These are phyloP conservation scores for Oryza nivara DNA, from an alignment of 176 grass and related monocot genomes.

Conservation along the genomic window DNA sequence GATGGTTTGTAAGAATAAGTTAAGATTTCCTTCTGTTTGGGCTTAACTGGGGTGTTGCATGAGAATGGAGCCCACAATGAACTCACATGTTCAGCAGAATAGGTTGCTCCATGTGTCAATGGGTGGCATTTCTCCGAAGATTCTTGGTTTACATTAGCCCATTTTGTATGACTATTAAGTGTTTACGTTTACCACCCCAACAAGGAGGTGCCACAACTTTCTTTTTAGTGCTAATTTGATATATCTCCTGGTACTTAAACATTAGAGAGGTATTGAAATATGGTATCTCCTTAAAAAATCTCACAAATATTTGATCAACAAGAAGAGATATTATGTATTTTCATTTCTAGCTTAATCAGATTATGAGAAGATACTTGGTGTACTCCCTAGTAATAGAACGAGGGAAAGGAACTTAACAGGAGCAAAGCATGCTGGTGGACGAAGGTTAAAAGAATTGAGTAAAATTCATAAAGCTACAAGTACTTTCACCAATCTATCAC, in stretches of 20 bases:
- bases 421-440: background rate
- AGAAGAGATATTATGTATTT: background rate
- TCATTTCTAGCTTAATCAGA: background rate
- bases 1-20: slow-evolving; percentile 26
- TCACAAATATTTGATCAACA: too few relatives aligned
- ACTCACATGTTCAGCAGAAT: background rate
- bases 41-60: background rate
- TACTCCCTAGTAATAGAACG: too few relatives aligned
- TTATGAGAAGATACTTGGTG: too few relatives aligned
- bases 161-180: background rate
- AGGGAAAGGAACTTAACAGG: background rate
- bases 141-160: background rate
- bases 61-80: background rate
- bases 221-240: too few relatives aligned
- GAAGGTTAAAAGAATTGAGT: background rate
- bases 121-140: background rate
- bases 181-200: too few relatives aligned
- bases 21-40: background rate
- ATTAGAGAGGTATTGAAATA: too few relatives aligned
- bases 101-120: background rate
- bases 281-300: too few relatives aligned
- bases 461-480: too few relatives aligned
- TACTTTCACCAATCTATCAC: too few relatives aligned
- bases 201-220: too few relatives aligned
- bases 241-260: too few relatives aligned